Percentiles rank a stretch among this genome's conserved stretches.
Evolutionary conservation across 179 eudicot species (phyloP).

Genomic region (Spergularia azorica): DNA sequence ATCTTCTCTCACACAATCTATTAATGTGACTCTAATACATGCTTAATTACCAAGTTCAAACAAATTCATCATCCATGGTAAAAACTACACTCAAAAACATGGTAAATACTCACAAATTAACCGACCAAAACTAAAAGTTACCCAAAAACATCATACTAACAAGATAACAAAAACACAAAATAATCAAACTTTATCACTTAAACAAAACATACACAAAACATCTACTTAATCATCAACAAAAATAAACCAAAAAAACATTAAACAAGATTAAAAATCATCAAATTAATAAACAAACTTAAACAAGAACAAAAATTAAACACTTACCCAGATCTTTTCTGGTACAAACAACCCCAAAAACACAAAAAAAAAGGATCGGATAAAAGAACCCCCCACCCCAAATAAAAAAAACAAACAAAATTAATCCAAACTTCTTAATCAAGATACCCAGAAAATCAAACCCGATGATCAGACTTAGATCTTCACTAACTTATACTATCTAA

Average conservation of each 20-base stretch:
- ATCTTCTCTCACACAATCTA: background rate
- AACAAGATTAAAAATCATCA: slow-evolving; percentile 1
- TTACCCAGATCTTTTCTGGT: too few species aligned
- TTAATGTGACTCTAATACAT: slow-evolving; percentile 23
- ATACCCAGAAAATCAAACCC: background rate
- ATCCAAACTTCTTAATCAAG: background rate
- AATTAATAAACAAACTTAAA: too few species aligned
- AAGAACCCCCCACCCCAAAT: too few species aligned
- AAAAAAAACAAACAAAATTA: background rate
- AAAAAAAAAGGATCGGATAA: too few species aligned
- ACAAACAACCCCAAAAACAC: too few species aligned
- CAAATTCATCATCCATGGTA: slow-evolving; percentile 24
- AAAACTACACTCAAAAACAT: background rate
- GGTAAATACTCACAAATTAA: background rate
- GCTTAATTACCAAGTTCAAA: slow-evolving; percentile 12
- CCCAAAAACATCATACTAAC: background rate
- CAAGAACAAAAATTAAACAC: background rate
- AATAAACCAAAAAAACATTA: slow-evolving; percentile 4
- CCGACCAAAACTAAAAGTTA: background rate
- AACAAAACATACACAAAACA: background rate
- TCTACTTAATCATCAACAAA: slow-evolving; percentile 22
- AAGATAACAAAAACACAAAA: background rate
- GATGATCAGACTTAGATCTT: too few species aligned
- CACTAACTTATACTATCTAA: too few species aligned
- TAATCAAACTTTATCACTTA: slow-evolving; percentile 10